Evolutionary conservation across 2,329 filamentous ascomycete species (phyloP).

Genomic region (Apiospora rasikravindrae): DNA sequence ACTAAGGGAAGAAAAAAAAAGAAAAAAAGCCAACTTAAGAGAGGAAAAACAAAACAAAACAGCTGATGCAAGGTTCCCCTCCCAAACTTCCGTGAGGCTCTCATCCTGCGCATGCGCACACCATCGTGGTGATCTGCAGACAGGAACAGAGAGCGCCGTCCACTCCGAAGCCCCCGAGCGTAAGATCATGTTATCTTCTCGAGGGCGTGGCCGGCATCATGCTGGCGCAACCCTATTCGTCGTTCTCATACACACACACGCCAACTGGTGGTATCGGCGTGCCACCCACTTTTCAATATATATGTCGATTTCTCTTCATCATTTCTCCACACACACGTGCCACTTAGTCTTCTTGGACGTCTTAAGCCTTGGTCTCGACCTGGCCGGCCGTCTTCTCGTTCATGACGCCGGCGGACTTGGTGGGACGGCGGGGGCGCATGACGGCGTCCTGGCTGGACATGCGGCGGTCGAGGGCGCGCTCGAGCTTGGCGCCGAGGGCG

Average conservation of each 20-base stretch:
- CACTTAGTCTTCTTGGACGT: not conserved
- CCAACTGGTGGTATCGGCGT: not conserved
- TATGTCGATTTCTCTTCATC: not conserved
- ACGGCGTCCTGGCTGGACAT: slow-evolving; percentile 90
- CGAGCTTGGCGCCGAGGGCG: slow-evolving; percentile 87
- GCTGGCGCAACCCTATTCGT: not conserved
- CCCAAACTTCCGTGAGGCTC: not conserved
- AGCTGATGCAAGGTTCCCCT: not conserved
- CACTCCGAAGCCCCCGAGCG: not conserved
- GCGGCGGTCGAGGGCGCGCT: slow-evolving; percentile 82
- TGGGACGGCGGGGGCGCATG: slow-evolving; percentile 66
- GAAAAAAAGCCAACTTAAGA: slow-evolving; percentile 12
- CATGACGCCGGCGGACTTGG: slow-evolving; percentile 23
- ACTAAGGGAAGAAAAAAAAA: slow-evolving; percentile 4
- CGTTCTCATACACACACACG: not conserved
- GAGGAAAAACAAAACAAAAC: not conserved
- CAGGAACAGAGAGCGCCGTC: not conserved
- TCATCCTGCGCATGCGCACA: not conserved
- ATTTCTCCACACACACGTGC: too few species aligned
- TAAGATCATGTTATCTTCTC: not conserved
- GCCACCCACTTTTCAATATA: not conserved
- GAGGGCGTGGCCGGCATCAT: not conserved
- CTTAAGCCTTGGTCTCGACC: slow-evolving; percentile 20
- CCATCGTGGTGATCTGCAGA: not conserved
- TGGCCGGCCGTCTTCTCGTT: slow-evolving; percentile 31